Evolutionary conservation across 208 protist genomes (phyloP).

Genomic region (Endotrypanum monterogeii): DNA sequence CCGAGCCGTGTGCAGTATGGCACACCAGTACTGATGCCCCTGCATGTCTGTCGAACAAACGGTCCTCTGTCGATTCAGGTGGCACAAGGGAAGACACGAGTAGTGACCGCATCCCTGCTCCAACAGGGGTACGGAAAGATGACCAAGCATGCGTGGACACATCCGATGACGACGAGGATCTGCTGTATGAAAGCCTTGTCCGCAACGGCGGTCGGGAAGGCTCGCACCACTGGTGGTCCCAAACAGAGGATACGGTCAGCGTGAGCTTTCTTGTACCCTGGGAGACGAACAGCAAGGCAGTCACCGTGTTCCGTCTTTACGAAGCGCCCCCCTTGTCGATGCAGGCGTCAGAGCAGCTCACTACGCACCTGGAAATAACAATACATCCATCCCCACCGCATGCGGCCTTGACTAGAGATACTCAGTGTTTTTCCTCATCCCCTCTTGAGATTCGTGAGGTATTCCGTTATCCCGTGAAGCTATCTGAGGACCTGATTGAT

Average conservation of each 20-base stretch:
- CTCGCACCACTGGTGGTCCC: constrained; percentile 66
- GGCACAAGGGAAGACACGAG: no score
- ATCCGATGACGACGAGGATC: constrained; percentile 54
- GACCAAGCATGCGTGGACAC: not conserved
- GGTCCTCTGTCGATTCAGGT: not conserved
- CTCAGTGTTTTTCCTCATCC: not conserved
- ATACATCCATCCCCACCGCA: not conserved
- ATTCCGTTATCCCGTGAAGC: constrained; percentile 71
- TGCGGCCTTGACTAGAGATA: not conserved
- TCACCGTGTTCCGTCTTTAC: constrained; percentile 44
- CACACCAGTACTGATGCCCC: not conserved
- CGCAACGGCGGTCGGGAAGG: constrained; percentile 68
- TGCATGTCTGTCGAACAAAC: not conserved
- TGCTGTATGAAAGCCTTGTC: constrained; percentile 58
- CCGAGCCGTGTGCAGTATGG: no score
- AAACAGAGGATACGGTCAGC: constrained; percentile 62
- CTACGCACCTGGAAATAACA: constrained; percentile 14
- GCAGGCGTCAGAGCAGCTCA: not conserved
- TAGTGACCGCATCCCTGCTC: not conserved
- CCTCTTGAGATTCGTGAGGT: constrained; percentile 13
- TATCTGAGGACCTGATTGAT: constrained; percentile 59
- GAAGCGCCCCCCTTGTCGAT: not conserved
- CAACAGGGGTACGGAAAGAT: not conserved
- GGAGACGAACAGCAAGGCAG: constrained; percentile 39
- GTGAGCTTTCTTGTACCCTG: constrained; percentile 72